phyloP scores from a whole-genome alignment of 2,329 filamentous ascomycete species.

The Trichoderma arundinaceum region DNA sequence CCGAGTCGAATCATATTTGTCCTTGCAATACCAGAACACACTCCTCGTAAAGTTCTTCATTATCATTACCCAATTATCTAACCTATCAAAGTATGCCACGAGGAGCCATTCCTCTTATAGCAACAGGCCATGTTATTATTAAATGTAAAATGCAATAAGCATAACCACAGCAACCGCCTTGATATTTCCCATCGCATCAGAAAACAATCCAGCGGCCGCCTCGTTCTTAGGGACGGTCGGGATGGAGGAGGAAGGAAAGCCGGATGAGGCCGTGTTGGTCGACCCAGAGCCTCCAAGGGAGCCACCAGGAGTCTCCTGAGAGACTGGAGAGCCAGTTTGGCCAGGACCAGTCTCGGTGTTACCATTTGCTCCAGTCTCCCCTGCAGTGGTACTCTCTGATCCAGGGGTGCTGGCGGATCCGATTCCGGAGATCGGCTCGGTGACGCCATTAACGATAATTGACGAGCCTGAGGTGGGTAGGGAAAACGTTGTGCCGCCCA shows the following conservation, averaged over 20 bases:
- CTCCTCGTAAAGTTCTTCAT: constrained; percentile 11
- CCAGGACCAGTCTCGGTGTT: not conserved
- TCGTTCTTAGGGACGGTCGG: not conserved
- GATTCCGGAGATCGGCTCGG: constrained; percentile 6
- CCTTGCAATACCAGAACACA: too few species aligned
- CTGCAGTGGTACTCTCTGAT: not conserved
- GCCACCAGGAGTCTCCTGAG: constrained; percentile 1
- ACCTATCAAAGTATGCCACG: not conserved
- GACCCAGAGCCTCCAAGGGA: not conserved
- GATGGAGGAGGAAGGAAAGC: not conserved
- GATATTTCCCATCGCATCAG: constrained; percentile 11
- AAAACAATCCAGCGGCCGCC: constrained; percentile 7
- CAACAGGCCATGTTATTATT: not conserved
- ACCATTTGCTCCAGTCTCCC: not conserved
- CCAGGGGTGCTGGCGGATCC: not conserved
- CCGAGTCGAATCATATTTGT: too few species aligned
- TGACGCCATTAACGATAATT: constrained; percentile 7
- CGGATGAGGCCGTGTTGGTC: constrained; percentile 14
- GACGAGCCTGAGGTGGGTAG: constrained; percentile 21
- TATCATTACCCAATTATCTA: constrained; percentile 20
- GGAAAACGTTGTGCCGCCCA: constrained; percentile 22
- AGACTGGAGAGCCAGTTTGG: not conserved
- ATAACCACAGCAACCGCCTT: constrained; percentile 1
- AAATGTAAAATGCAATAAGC: constrained; percentile 24
- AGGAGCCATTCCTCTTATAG: not conserved